Evolutionary conservation across 257 asterid species (phyloP).

Genomic region (Solanum ossicruentum): DNA sequence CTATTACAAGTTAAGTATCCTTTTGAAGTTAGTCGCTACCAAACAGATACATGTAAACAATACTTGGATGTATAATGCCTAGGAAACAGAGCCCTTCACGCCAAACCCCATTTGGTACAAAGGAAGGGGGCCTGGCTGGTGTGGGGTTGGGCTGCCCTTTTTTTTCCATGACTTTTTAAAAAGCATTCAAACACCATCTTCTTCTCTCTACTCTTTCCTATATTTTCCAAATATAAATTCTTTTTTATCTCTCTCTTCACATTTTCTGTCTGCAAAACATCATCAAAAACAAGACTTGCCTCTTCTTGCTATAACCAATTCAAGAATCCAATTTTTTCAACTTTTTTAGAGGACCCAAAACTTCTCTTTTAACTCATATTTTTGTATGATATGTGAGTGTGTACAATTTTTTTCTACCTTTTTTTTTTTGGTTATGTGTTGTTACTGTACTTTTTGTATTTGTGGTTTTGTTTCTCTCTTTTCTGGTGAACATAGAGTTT

Average conservation of each 20-base stretch:
- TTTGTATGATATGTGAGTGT: background rate
- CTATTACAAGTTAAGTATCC: background rate
- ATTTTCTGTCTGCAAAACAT: background rate
- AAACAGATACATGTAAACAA: background rate
- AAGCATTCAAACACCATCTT: slow-evolving; percentile 9
- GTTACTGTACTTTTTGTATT: background rate
- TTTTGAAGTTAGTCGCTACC: background rate
- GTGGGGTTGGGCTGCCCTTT: background rate
- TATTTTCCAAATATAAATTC: background rate
- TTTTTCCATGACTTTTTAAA: slow-evolving; percentile 8
- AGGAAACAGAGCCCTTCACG: background rate
- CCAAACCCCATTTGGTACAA: background rate
- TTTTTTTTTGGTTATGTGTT: background rate
- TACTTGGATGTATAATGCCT: background rate
- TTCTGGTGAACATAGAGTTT: background rate
- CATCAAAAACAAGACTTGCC: background rate
- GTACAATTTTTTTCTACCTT: background rate
- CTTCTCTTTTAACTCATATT: background rate
- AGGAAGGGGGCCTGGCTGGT: background rate
- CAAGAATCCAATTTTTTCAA: background rate
- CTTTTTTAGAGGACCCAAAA: background rate
- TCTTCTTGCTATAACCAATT: background rate
- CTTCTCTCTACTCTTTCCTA: background rate
- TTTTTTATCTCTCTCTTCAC: background rate
- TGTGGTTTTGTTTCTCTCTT: background rate